Percentiles rank a stretch among this genome's conserved stretches.
phyloP scores from a whole-genome alignment of 2,329 filamentous ascomycete species.

The Cytospora leucostoma region DNA sequence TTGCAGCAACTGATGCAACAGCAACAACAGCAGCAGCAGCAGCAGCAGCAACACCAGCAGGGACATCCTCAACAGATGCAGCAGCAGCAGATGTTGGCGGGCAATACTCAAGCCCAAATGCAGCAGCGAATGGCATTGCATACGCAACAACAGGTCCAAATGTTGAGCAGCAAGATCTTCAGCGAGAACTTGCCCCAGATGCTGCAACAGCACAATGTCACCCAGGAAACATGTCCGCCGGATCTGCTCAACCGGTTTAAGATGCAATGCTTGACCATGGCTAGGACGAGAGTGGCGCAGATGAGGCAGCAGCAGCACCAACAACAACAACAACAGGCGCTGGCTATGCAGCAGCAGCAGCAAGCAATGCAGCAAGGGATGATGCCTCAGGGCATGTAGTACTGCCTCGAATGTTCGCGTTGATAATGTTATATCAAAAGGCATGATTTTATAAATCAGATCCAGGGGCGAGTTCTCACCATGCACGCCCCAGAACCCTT shows the following conservation, averaged over 20 bases:
- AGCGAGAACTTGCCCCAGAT: conserved; percentile 40
- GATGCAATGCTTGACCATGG: conserved; percentile 42
- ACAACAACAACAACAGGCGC: conserved; percentile 30
- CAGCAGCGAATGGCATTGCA: conserved; percentile 13
- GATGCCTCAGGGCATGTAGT: conserved; percentile 55
- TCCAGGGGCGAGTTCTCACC: neutral
- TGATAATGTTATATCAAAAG: neutral
- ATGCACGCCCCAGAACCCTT: neutral
- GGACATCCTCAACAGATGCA: conserved; percentile 35
- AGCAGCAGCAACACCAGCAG: conserved; percentile 36
- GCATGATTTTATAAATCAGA: neutral
- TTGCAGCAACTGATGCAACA: conserved; percentile 38
- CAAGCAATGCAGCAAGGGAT: conserved; percentile 48
- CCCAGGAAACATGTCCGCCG: conserved; percentile 46
- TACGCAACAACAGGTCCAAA: conserved; percentile 19
- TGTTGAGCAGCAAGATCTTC: conserved; percentile 38
- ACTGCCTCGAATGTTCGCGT: neutral
- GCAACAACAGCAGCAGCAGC: conserved; percentile 35
- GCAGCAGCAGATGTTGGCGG: conserved; percentile 32
- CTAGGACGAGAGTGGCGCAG: conserved; percentile 38
- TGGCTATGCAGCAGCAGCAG: conserved; percentile 42
- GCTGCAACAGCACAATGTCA: conserved; percentile 43
- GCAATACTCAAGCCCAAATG: conserved; percentile 25
- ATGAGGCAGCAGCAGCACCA: conserved; percentile 29
- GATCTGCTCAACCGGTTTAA: conserved; percentile 50